These are phyloP conservation scores for Teratosphaeria viscida DNA, from an alignment of 2,329 filamentous ascomycete genomes.

Conservation along the genomic window DNA sequence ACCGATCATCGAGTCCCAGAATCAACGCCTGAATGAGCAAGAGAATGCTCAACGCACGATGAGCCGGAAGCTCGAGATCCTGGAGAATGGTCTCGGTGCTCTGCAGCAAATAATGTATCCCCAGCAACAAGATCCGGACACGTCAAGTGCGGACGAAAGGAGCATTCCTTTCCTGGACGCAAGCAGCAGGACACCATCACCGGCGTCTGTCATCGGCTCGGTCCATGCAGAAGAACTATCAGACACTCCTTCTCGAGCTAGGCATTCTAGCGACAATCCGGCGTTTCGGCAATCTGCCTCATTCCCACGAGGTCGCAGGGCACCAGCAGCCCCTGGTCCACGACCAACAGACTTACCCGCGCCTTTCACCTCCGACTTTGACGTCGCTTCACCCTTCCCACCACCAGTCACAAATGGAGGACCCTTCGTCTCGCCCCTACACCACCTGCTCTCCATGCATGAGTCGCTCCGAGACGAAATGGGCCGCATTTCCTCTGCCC, in stretches of 20 bases:
- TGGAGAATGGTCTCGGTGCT: conserved; percentile 34
- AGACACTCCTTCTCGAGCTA: background rate
- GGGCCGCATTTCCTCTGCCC: conserved; percentile 41
- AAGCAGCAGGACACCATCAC: background rate
- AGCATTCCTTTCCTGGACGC: conserved; percentile 11
- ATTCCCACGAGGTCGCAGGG: background rate
- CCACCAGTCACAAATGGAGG: conserved; percentile 15
- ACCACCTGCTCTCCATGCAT: conserved; percentile 51
- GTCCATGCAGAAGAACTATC: background rate
- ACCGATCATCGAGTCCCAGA: conserved; percentile 34
- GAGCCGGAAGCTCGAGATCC: conserved; percentile 33
- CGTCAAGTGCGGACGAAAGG: conserved; percentile 12
- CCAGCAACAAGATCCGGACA: conserved; percentile 7
- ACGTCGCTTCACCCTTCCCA: conserved; percentile 15
- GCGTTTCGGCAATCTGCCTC: too few relatives aligned
- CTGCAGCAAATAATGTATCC: conserved; percentile 33
- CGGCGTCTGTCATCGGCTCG: background rate
- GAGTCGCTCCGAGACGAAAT: conserved; percentile 52
- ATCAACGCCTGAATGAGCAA: conserved; percentile 33
- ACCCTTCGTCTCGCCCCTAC: conserved; percentile 39
- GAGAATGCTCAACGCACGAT: conserved; percentile 34
- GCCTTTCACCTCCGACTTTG: conserved; percentile 17
- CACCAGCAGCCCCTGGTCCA: conserved; percentile 11
- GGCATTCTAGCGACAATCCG: background rate
- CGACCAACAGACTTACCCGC: conserved; percentile 14